Conservation (phyloP, 176 grass and related monocot species). For the Rhynchospora breviuscula region DNA sequence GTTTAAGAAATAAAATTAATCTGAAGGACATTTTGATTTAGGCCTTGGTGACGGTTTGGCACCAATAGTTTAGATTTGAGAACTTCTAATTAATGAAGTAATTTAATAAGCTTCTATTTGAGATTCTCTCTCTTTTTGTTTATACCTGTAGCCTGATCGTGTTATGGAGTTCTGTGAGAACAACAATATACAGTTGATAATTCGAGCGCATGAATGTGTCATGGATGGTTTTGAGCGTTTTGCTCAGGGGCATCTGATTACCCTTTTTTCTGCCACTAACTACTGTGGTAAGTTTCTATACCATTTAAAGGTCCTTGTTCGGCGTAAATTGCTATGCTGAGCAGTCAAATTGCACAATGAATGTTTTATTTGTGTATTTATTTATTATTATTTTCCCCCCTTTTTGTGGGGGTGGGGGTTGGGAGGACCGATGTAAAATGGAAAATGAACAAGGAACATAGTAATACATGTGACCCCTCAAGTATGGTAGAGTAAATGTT, state of each 20-base stretch:
- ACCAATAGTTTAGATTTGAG: not conserved
- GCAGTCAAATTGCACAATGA: not conserved
- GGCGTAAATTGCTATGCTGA: not conserved
- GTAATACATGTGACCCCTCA: no score
- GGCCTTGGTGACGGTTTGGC: not conserved
- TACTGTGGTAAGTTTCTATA: slow-evolving; percentile 63
- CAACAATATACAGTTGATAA: slow-evolving; percentile 93
- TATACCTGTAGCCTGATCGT: slow-evolving; percentile 72
- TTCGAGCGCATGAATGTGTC: slow-evolving; percentile 97
- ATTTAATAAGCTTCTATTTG: not conserved
- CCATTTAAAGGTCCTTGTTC: not conserved
- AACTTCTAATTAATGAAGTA: not conserved
- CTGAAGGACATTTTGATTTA: not conserved
- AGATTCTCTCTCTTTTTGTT: slow-evolving; percentile 4
- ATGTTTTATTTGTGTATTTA: not conserved
- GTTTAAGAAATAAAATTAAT: not conserved
- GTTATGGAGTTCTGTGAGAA: slow-evolving; percentile 99
- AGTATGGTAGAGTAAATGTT: not conserved
- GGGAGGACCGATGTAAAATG: not conserved
- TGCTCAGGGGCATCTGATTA: slow-evolving; percentile 96
- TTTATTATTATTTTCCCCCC: not conserved
- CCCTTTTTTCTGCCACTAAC: slow-evolving; percentile 98
- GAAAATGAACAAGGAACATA: no score
- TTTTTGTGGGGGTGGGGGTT: not conserved
- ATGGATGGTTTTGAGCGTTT: slow-evolving; percentile 99